Evolutionary conservation across 306 rosid genomes (phyloP), one percentile per base, ranked within the genome.

Genomic region (Vigna radiata): DNA sequence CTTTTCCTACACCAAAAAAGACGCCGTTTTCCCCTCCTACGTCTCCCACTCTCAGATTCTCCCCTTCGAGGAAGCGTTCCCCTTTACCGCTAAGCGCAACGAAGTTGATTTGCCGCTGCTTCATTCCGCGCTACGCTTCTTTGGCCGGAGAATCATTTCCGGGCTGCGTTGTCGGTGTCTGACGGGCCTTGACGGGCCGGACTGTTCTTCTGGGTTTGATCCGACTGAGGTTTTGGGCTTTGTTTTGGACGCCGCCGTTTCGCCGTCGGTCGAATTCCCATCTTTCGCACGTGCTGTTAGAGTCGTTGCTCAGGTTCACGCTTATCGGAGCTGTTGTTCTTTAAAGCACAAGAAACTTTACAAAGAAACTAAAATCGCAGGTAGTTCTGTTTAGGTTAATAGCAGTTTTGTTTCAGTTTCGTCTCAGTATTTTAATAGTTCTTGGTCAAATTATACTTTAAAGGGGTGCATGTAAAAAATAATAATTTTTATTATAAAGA

Each of bases 1-100:
- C 73, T 86, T 86, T 75, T 83, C 81, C 79, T 86, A 83, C 77
- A 70, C 78, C 70, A 43, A 7, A 64, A 37, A 56, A 6, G 25
- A n/a, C 61, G 6, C n/a, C 48, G 19, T 19, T 9, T 1, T 23
- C 78, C 31, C 67, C 4, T 18, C 63, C 2, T 81, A 39, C 15
- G 54, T 80, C 75, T 5, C 78, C 14, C 25, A 12, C 12, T 70
- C 85, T 36, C 77, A 83, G 10, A 10, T 86, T 7, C 5, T 81
- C 5, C 69, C 77, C n/a, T 86, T 86, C 54, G 67, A 78, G 6
- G 23, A 80, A 1, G 25, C 67, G 27, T 83, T 82, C 81, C 59
- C 72, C 3, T 68, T 64, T 27, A 7, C 59, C 3, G 13, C 65
- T 10, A 8, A 36, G 11, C 68, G 3, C 13, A 63, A 2, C 5